Conservation (phyloP, 495 filamentous ascomycete genomes). For the Penicillium subrubescens region DNA sequence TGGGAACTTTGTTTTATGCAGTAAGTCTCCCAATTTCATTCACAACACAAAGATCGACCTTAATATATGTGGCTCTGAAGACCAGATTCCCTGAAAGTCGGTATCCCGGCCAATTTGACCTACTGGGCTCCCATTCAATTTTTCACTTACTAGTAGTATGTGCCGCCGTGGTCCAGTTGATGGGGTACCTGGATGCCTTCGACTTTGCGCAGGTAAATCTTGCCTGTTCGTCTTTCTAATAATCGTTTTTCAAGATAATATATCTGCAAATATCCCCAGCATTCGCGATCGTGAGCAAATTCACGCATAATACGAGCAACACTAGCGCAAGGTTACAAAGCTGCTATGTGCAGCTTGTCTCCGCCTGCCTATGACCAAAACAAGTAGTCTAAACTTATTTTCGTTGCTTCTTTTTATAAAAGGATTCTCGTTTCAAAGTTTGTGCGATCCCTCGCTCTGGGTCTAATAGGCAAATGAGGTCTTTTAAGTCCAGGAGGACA, state of each 20-base stretch:
- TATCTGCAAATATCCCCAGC: too few relatives aligned
- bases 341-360: too few relatives aligned
- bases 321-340: too few relatives aligned
- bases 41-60: constrained; percentile 13
- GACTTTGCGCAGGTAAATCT: constrained; percentile 35
- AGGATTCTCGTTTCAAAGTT: too few relatives aligned
- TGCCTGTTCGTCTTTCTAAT: constrained; percentile 20
- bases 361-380: too few relatives aligned
- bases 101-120: constrained; percentile 46
- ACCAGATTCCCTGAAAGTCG: constrained; percentile 44
- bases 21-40: constrained; percentile 33
- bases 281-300: too few relatives aligned
- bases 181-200: constrained; percentile 44
- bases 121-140: constrained; percentile 49
- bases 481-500: too few relatives aligned
- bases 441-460: too few relatives aligned
- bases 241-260: background rate
- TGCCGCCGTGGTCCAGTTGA: constrained; percentile 41
- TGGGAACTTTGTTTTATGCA: constrained; percentile 44
- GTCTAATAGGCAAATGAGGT: too few relatives aligned
- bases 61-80: constrained; percentile 23
- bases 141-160: constrained; percentile 49
- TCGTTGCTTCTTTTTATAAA: too few relatives aligned
- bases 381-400: too few relatives aligned
- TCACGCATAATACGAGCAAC: too few relatives aligned